Evolutionary conservation across 1,139 yeast genomes (phyloP).

Genomic region (Candida smagusa): DNA sequence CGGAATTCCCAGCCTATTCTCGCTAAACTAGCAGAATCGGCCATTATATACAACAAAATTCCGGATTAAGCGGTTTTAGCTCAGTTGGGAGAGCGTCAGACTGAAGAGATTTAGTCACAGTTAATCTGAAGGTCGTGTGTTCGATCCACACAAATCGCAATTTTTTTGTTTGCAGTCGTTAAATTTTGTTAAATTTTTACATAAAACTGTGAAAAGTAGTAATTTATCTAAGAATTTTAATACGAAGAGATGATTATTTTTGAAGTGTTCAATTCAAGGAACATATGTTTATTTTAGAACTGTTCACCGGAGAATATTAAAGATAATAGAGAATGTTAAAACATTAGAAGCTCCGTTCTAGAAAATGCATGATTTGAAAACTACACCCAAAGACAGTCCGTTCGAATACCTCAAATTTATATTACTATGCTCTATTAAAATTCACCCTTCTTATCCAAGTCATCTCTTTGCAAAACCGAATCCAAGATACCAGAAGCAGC

Average conservation of each 20-base stretch:
- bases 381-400: not conserved
- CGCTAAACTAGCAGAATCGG: no score
- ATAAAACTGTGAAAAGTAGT: not conserved
- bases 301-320: no score
- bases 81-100: conserved; percentile 92
- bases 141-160: conserved; percentile 45
- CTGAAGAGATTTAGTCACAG: conserved; percentile 54
- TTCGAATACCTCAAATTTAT: not conserved
- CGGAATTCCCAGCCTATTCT: no score
- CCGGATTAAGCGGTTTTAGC: conserved; percentile 51
- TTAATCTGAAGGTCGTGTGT: conserved; percentile 56
- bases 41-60: no score
- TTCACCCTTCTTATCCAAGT: conserved; percentile 45
- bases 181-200: not conserved
- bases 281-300: no score
- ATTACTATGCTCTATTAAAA: conserved; percentile 22
- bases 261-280: no score
- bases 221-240: not conserved
- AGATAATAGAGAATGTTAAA: no score
- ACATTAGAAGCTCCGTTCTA: no score
- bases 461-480: conserved; percentile 47
- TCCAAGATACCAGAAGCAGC: conserved; percentile 83
- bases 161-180: conserved; percentile 7
- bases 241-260: no score
- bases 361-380: no score